Evolutionary conservation across 2,329 filamentous ascomycete species (phyloP).

Genomic region (Epicoccum nigrum): DNA sequence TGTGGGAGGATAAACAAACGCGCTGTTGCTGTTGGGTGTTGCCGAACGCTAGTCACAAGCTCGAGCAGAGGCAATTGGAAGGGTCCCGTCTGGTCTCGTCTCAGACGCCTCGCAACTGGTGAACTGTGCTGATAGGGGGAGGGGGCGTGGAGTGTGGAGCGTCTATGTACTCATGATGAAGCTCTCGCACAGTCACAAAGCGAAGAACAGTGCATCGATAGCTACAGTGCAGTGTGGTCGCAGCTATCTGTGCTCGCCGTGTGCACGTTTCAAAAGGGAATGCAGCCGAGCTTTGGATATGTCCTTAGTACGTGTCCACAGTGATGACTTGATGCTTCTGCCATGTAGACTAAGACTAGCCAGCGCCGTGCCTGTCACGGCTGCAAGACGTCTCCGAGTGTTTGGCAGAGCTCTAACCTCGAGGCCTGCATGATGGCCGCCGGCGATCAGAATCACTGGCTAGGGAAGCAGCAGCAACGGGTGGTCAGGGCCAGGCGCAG

Average conservation of each 20-base stretch:
- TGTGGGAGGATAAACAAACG: conserved; percentile 8
- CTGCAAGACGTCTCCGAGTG: not conserved
- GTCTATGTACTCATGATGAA: not conserved
- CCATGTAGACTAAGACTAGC: not conserved
- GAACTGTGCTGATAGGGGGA: conserved; percentile 7
- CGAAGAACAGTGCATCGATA: not conserved
- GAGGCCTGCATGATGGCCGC: conserved; percentile 1
- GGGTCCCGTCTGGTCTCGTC: too few relatives aligned
- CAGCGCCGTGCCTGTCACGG: not conserved
- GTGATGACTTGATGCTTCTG: not conserved
- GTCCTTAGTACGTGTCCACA: not conserved
- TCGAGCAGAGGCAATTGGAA: not conserved
- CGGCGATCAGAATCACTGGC: conserved; percentile 1
- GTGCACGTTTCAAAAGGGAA: conserved; percentile 1
- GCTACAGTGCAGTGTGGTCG: too few relatives aligned
- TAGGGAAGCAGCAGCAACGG: conserved; percentile 5
- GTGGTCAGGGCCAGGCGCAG: conserved; percentile 6
- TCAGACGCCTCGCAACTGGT: conserved; percentile 6
- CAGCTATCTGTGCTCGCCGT: not conserved
- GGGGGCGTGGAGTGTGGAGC: not conserved
- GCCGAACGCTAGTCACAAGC: conserved; percentile 17
- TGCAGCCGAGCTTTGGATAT: not conserved
- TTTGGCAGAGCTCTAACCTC: not conserved
- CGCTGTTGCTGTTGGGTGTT: conserved; percentile 5
- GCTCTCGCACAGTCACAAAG: not conserved